Base-by-base conservation (phyloP, 164 flowering plant genomes). In the Nelumbo lutea region DNA sequence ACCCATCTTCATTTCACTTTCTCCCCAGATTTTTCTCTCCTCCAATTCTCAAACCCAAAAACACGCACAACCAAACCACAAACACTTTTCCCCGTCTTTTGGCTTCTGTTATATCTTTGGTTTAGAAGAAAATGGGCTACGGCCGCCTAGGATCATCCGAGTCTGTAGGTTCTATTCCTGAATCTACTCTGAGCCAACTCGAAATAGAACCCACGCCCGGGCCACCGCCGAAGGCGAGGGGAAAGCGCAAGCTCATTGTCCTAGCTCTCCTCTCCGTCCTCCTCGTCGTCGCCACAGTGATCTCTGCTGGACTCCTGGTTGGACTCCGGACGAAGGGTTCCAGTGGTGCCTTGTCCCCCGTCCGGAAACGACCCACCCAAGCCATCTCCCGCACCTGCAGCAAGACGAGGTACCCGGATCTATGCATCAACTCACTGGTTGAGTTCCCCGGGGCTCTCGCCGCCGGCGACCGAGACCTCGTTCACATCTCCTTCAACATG, bases 401-500 rank as follows among this genome's bases (percentile, higher is more conserved):
- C 68, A 74, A 68, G 53, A 85, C 98, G 10, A 83, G 78, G 41
- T 93, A 67, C 79, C 97, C 87, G n/a, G 42, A 50, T 45, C 90
- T 93, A 11, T 93, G 98, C 67, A 78, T 89, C 59, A 68, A 82
- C 86, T 86, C 94, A 27, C 87, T 93, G 8, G 70, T 90, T 7
- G 83, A 85, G 44, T 93, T 88, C 75, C 98, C 97, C 8, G 96
- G 94, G 43, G 81, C 98, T 0, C 27, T 68, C 44, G 6, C 68
- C n/a, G 97, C 96, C 15, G 73, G 78, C 44, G 87, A 87, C 72
- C 69, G 68, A 3, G 98, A 90, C 62, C 82, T 93, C 47, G 90
- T 91, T 70, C 94, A 86, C 83, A 83, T 93, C 42, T 85, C 96
- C 41, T 81, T 91, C 66, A 93, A 93, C 75, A 76, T 89, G 85